Base-by-base conservation (phyloP, 176 grass and related monocot species). In the Tillandsia fasciculata region DNA sequence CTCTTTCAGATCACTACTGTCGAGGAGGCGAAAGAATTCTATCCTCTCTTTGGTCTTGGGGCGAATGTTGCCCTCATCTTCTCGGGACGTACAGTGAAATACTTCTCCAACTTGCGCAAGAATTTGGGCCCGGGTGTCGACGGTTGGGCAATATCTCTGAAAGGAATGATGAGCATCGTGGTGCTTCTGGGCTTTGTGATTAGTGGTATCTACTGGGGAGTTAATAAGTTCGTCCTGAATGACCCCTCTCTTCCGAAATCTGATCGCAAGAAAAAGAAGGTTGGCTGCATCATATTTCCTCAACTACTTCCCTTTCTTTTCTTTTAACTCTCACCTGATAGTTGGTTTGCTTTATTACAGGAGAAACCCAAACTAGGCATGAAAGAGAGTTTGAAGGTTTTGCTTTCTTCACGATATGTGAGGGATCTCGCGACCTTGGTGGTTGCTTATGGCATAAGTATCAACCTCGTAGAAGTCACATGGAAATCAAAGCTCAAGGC, bases 401-500 rank as follows among this genome's bases (percentile, higher is more conserved):
- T 91, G 48, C 1, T 96, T 24, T 91, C 91, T 12, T 96, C 87
- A 18, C 82, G 78, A 71, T 91, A 96, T 81, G 84, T 96, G 58
- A 85, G 87, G 26, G 87, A 96, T 61, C 84, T 91, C 72, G 91
- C 91, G 26, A 96, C 87, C 22, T 78, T 96, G 71, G 91, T 96
- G 50, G 84, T 96, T 81, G 87, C 91, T 48, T 96, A 96, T 49
- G 87, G 84, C 53, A 86, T 96, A 52, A 96, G 91, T 64, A 96
- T 96, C 68, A 96, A 96, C 73, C 82, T 96, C 66, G 84, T 96
- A 3, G 87, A 96, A 74, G 91, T 96, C 53, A 96, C 91, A 29
- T 96, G 91, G 91, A 96, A 96, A 85, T 96, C 87, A 69, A 96
- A 96, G 70, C 91, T 96, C 58, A 96, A 96, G 79, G 91, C 91